A percentile compares a stretch with the other conserved stretches of the same genome.
Conservation (phyloP, 2,329 filamentous ascomycete genomes). For the Beauveria varroae region DNA sequence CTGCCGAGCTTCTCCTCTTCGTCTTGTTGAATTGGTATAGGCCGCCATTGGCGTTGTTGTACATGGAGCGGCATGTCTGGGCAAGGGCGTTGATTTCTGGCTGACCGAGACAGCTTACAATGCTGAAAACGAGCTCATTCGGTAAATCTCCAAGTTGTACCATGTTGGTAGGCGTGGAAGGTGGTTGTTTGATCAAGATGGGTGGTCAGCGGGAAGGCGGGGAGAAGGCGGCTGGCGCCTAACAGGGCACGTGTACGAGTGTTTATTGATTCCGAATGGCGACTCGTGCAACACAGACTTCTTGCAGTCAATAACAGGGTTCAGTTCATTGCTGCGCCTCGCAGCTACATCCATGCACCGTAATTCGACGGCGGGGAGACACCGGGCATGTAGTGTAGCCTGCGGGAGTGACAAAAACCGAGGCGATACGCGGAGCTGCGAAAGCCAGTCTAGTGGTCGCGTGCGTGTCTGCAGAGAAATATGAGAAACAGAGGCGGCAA, state of each 20-base stretch:
- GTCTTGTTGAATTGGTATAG: constrained; percentile 3
- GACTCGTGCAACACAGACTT: not conserved
- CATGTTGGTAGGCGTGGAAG: not conserved
- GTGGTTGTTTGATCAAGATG: not conserved
- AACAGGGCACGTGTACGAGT: not conserved
- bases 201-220: not conserved
- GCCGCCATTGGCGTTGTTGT: not conserved
- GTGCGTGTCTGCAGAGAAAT: not conserved
- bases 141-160: not conserved
- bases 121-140: not conserved
- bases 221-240: not conserved
- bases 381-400: not conserved
- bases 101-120: not conserved
- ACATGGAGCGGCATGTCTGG: not conserved
- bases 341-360: not conserved
- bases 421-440: not conserved
- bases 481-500: not conserved
- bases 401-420: not conserved
- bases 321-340: not conserved
- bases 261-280: not conserved
- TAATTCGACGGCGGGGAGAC: not conserved
- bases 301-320: not conserved
- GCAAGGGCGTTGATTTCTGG: not conserved
- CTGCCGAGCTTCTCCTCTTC: not conserved
- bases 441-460: not conserved